phyloP scores from a whole-genome alignment of 139 green algal genomes.

The Raphidocelis subcapitata region DNA sequence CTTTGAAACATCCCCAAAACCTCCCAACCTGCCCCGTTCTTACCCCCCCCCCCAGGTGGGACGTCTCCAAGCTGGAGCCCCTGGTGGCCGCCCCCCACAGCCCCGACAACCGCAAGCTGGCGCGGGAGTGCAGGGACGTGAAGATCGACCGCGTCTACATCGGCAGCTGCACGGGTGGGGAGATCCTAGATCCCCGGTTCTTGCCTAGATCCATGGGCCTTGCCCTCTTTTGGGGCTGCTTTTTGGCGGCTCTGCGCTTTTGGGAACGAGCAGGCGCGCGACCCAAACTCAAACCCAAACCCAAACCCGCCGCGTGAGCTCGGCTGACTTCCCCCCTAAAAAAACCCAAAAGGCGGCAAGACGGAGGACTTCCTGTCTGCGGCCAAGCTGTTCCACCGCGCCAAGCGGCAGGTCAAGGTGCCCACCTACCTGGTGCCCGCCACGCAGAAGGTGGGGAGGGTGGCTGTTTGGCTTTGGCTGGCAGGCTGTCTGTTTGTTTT shows the following conservation, averaged over 20 bases:
- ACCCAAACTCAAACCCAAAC: too few relatives aligned
- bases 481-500: too few relatives aligned
- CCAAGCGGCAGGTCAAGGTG: constrained; percentile 84
- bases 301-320: too few relatives aligned
- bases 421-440: constrained; percentile 95
- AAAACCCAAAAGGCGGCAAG: constrained; percentile 85
- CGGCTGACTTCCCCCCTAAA: neutral
- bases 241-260: too few relatives aligned
- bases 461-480: too few relatives aligned
- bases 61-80: constrained; percentile 93
- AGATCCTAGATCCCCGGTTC: too few relatives aligned
- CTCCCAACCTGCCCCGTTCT: too few relatives aligned
- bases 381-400: constrained; percentile 85
- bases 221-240: too few relatives aligned
- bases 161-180: constrained; percentile 72
- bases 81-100: constrained; percentile 94
- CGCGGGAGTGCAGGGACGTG: constrained; percentile 79
- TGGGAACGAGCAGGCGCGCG: too few relatives aligned
- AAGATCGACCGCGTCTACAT: constrained; percentile 97
- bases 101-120: constrained; percentile 93
- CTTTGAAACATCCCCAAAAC: too few relatives aligned
- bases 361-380: constrained; percentile 94
- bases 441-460: constrained; percentile 81
- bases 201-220: too few relatives aligned
- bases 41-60: constrained; percentile 61